A percentile compares a stretch with the other conserved stretches of the same genome.
Evolutionary conservation across 179 eudicot species (phyloP).

Genomic region (Pouteria campechiana): DNA sequence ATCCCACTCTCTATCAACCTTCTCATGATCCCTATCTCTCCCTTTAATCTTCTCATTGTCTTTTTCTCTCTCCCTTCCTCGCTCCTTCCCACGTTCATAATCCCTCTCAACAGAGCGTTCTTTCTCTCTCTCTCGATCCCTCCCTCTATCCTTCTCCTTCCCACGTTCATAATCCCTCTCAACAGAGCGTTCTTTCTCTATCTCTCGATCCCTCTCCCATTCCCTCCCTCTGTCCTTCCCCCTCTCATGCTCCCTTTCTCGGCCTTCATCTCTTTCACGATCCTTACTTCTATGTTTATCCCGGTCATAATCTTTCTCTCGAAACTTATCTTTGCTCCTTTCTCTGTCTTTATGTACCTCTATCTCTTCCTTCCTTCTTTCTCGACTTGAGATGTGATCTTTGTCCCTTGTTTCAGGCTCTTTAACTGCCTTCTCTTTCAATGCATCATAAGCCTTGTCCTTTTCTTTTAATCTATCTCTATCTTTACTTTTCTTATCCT

Average conservation of each 20-base stretch:
- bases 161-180: constrained; percentile 17
- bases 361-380: constrained; percentile 47
- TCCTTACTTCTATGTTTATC: constrained; percentile 35
- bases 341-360: constrained; percentile 38
- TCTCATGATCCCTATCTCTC: constrained; percentile 17
- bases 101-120: constrained; percentile 26
- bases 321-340: constrained; percentile 32
- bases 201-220: constrained; percentile 23
- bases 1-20: constrained; percentile 27
- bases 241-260: constrained; percentile 26
- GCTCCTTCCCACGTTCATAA: constrained; percentile 20
- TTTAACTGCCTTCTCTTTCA: constrained; percentile 33
- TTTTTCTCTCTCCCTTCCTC: constrained; percentile 17
- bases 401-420: constrained; percentile 33
- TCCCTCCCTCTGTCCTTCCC: constrained; percentile 25
- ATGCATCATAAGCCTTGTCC: constrained; percentile 23
- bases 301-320: constrained; percentile 32
- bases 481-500: constrained; percentile 54
- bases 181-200: constrained; percentile 26
- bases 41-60: constrained; percentile 27
- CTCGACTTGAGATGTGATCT: constrained; percentile 31
- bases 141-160: constrained; percentile 24
- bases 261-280: constrained; percentile 26
- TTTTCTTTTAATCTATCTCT: constrained; percentile 47
- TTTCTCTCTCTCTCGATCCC: constrained; percentile 26